Percentiles rank a stretch among this genome's conserved stretches.
Conservation (phyloP, 192 early-diverging fungal genomes). For the Chytriomyces confervae region DNA sequence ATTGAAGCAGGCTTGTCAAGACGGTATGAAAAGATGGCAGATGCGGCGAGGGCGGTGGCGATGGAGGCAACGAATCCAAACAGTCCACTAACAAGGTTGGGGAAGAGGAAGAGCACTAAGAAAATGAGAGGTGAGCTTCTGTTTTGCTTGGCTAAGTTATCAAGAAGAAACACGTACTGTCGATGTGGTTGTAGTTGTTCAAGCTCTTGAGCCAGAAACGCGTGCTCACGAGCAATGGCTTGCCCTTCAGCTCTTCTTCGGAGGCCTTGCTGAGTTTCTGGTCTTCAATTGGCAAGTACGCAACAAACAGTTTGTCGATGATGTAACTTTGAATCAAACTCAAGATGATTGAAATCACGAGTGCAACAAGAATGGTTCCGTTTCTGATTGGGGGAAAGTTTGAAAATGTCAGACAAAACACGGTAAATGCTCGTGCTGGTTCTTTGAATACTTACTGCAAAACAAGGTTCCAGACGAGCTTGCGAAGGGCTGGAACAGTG, state of each 20-base stretch:
- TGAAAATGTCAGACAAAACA: not conserved
- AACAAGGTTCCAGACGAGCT: too few species aligned
- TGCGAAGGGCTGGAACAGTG: too few species aligned
- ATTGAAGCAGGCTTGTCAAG: conserved; percentile 15
- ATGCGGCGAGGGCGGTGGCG: not conserved
- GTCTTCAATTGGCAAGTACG: not conserved
- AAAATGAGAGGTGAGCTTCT: not conserved
- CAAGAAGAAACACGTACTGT: conserved; percentile 8
- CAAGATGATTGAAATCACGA: conserved; percentile 6
- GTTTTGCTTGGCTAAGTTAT: too few species aligned
- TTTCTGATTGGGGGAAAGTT: conserved; percentile 16
- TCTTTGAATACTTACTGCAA: not conserved
- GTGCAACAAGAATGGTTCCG: conserved; percentile 15
- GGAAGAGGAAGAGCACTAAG: conserved; percentile 19
- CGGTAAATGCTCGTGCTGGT: not conserved
- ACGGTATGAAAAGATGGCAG: conserved; percentile 23
- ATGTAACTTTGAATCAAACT: not conserved
- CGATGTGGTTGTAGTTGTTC: conserved; percentile 21
- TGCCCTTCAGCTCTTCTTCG: not conserved
- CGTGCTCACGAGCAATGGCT: not conserved
- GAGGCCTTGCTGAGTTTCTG: not conserved
- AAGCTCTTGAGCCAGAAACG: conserved; percentile 17
- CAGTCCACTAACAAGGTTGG: conserved; percentile 14
- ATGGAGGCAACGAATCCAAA: conserved; percentile 2
- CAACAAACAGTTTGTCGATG: conserved; percentile 15